phyloP scores from a whole-genome alignment of 148 eudicot genomes.

The Spergularia bocconei region DNA sequence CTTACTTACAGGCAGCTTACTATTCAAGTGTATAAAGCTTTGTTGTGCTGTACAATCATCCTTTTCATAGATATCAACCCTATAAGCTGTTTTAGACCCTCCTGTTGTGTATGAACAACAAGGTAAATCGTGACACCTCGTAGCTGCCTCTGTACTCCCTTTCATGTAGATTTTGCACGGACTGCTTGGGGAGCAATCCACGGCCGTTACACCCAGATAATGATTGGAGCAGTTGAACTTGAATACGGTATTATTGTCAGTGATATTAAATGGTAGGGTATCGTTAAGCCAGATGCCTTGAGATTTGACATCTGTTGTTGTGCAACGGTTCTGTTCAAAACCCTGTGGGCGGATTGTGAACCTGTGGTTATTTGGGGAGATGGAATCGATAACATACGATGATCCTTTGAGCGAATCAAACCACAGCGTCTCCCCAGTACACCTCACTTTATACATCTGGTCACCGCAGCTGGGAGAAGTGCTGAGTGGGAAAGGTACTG shows the following conservation, averaged over 20 bases:
- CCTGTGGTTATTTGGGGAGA: constrained; percentile 20
- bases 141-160: constrained; percentile 5
- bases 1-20: constrained; percentile 34
- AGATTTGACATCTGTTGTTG: constrained; percentile 10
- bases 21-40: constrained; percentile 42
- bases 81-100: constrained; percentile 48
- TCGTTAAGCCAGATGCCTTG: constrained; percentile 30
- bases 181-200: constrained; percentile 39
- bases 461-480: constrained; percentile 45
- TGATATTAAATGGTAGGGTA: constrained; percentile 43
- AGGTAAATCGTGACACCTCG: constrained; percentile 24
- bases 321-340: constrained; percentile 10
- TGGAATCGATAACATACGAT: constrained; percentile 39
- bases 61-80: constrained; percentile 25
- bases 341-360: constrained; percentile 15
- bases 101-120: constrained; percentile 49
- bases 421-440: constrained; percentile 37
- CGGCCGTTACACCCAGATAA: constrained; percentile 32
- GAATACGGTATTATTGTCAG: constrained; percentile 40
- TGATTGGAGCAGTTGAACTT: constrained; percentile 38
- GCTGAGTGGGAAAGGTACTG: constrained; percentile 53
- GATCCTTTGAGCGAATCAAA: constrained; percentile 36
- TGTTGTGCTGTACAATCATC: constrained; percentile 40
- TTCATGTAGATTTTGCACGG: constrained; percentile 34
- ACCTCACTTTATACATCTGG: constrained; percentile 44